Evolutionary conservation across 2,329 filamentous ascomycete species (phyloP).

Genomic region (Trichoderma sp.): DNA sequence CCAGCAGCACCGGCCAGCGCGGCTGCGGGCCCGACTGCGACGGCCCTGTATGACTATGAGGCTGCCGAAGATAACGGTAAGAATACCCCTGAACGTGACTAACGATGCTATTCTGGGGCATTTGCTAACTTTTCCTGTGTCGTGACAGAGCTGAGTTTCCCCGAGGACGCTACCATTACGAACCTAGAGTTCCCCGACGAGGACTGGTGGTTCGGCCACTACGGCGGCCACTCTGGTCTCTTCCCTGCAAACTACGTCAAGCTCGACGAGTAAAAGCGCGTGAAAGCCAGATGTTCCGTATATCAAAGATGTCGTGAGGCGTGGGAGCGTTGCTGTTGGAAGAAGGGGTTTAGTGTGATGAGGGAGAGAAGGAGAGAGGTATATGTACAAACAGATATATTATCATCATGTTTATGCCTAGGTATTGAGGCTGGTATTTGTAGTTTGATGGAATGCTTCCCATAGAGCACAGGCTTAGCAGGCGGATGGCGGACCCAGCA

Average conservation of each 20-base stretch:
- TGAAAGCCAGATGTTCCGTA: neutral
- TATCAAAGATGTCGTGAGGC: no score
- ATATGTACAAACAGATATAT: constrained; percentile 26
- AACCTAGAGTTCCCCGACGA: constrained; percentile 94
- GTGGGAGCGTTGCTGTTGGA: no score
- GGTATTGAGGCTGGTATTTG: constrained; percentile 7
- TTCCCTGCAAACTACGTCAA: constrained; percentile 78
- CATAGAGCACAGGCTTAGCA: neutral
- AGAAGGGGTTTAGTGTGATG: neutral
- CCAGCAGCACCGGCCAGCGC: constrained; percentile 46
- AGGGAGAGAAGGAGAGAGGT: neutral
- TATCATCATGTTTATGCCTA: constrained; percentile 13
- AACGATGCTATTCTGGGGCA: neutral
- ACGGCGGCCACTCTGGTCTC: constrained; percentile 75
- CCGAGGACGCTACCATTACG: constrained; percentile 81
- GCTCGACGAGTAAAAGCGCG: constrained; percentile 46
- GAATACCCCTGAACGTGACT: neutral
- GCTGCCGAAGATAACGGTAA: constrained; percentile 89
- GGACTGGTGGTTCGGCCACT: constrained; percentile 97
- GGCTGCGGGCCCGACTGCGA: constrained; percentile 66
- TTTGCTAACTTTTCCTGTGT: constrained; percentile 37
- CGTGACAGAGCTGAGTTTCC: constrained; percentile 71
- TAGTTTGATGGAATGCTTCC: neutral
- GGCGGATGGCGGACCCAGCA: constrained; percentile 1
- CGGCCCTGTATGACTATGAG: constrained; percentile 92